Evolutionary conservation across 2,329 filamentous ascomycete species (phyloP).

Genomic region (Aspergillus fischeri): DNA sequence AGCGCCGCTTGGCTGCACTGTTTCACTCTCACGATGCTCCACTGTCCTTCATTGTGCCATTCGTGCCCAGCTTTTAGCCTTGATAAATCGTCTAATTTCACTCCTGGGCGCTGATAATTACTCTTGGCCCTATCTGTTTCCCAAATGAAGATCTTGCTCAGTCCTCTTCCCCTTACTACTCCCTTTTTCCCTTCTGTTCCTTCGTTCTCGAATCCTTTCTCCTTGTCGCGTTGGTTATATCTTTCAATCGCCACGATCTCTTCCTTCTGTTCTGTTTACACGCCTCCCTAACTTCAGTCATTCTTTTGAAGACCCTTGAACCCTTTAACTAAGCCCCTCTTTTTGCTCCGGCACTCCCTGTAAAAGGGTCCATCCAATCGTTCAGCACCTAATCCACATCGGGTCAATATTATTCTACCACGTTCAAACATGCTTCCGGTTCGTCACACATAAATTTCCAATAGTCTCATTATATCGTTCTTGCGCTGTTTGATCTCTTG

Average conservation of each 20-base stretch:
- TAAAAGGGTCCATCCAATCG: slow-evolving; percentile 15
- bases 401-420: background rate
- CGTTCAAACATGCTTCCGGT: background rate
- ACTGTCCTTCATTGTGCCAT: slow-evolving; percentile 7
- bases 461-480: background rate
- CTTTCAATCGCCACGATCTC: slow-evolving; percentile 9
- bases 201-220: slow-evolving; percentile 5
- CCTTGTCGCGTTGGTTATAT: background rate
- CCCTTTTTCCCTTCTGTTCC: slow-evolving; percentile 6
- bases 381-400: slow-evolving; percentile 2
- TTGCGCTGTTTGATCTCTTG: background rate
- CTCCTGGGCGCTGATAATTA: slow-evolving; percentile 1
- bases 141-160: background rate
- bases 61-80: slow-evolving; percentile 15
- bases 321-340: background rate
- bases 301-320: slow-evolving; percentile 9
- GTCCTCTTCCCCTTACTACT: slow-evolving; percentile 4
- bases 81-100: slow-evolving; percentile 6
- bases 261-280: slow-evolving; percentile 5
- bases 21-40: background rate
- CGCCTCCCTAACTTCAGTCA: slow-evolving; percentile 5
- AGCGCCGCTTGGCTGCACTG: background rate
- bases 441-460: background rate
- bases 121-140: background rate
- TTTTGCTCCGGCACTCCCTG: slow-evolving; percentile 10